These are phyloP conservation scores for Fagopyrum esculentum DNA, from an alignment of 148 eudicot species.

Conservation along the genomic window DNA sequence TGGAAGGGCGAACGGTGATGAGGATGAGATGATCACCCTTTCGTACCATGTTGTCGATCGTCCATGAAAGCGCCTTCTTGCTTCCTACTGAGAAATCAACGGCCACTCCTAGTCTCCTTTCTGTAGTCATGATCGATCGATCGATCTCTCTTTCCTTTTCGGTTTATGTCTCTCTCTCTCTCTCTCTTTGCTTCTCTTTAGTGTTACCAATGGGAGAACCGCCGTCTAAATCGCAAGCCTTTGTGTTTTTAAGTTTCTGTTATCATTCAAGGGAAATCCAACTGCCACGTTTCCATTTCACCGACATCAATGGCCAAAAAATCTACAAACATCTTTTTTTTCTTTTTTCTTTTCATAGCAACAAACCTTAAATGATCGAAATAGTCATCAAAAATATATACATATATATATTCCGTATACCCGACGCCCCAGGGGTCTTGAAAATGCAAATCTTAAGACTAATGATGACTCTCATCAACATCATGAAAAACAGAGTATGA, in stretches of 20 bases:
- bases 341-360: background rate
- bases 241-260: background rate
- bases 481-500: no score
- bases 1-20: conserved; percentile 31
- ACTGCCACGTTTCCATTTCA: background rate
- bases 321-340: background rate
- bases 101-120: conserved; percentile 68
- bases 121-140: conserved; percentile 14
- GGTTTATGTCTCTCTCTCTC: background rate
- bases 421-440: no score
- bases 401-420: no score
- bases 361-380: background rate
- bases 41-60: conserved; percentile 48
- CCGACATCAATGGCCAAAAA: background rate
- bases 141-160: background rate
- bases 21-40: conserved; percentile 70
- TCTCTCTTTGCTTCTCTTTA: background rate
- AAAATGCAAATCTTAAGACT: no score
- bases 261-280: background rate
- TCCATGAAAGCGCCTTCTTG: conserved; percentile 64
- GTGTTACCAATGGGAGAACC: background rate
- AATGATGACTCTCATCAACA: no score
- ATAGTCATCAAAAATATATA: background rate
- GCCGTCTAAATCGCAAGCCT: background rate
- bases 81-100: conserved; percentile 71